Percentiles rank a stretch among this genome's conserved stretches.
These are phyloP conservation scores for Polyporus tsugae DNA, from an alignment of 1,284 basidiomycete species.

Conservation along the genomic window DNA sequence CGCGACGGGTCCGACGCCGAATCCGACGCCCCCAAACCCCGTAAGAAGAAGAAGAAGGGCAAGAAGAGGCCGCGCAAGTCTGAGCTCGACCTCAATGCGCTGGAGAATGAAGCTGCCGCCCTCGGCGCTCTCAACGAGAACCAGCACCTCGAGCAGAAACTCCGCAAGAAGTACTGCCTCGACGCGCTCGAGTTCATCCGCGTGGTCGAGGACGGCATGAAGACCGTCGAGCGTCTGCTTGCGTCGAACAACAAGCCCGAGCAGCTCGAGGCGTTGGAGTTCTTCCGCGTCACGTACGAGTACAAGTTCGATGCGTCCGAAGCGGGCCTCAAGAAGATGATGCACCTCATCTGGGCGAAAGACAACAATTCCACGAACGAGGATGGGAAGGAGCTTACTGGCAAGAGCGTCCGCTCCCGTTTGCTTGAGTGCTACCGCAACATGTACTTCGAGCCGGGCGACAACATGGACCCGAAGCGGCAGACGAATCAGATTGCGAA, in stretches of 20 bases:
- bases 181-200: constrained; percentile 91
- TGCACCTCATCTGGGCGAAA: constrained; percentile 98
- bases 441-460: constrained; percentile 89
- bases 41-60: constrained; percentile 43
- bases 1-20: constrained; percentile 39
- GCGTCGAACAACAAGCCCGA: constrained; percentile 94
- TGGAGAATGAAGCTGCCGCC: constrained; percentile 73
- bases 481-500: constrained; percentile 96
- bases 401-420: constrained; percentile 86
- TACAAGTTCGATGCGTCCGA: constrained; percentile 85
- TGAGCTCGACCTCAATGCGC: constrained; percentile 68
- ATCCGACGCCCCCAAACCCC: constrained; percentile 33
- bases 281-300: constrained; percentile 87
- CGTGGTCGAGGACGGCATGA: constrained; percentile 82
- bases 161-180: constrained; percentile 88
- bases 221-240: constrained; percentile 79
- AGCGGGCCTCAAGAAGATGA: constrained; percentile 91
- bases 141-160: constrained; percentile 74
- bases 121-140: constrained; percentile 71
- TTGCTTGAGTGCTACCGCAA: constrained; percentile 91
- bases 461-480: constrained; percentile 78
- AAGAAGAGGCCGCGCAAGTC: constrained; percentile 72
- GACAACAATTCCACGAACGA: constrained; percentile 89
- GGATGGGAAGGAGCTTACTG: constrained; percentile 79
- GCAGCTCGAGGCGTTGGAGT: constrained; percentile 95